These are phyloP conservation scores for Pisolithus thermaeus DNA, from an alignment of 1,284 basidiomycete species.

Conservation along the genomic window DNA sequence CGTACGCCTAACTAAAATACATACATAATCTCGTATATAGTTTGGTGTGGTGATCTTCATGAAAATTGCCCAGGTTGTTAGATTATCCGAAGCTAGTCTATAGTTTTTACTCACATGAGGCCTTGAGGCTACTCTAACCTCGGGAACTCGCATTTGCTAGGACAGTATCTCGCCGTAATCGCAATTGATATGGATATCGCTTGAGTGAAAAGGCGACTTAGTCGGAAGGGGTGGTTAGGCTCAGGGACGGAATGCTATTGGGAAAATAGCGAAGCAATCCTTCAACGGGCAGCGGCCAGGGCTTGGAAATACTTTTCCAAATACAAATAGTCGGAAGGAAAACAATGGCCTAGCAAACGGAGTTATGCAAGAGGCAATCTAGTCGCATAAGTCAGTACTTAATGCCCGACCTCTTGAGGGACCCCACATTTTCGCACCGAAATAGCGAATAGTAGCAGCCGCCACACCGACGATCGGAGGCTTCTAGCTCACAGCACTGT, in stretches of 20 bases:
- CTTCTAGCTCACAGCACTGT: too few relatives aligned
- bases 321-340: too few relatives aligned
- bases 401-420: too few relatives aligned
- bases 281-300: too few relatives aligned
- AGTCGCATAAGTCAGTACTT: too few relatives aligned
- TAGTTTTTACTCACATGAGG: not conserved
- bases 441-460: too few relatives aligned
- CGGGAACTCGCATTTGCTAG: not conserved
- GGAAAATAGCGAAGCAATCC: not conserved
- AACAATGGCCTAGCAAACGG: too few relatives aligned
- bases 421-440: too few relatives aligned
- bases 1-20: not conserved
- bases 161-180: not conserved
- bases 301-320: too few relatives aligned
- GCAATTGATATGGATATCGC: too few relatives aligned
- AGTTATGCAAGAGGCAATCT: too few relatives aligned
- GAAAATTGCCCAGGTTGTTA: not conserved
- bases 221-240: not conserved
- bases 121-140: not conserved
- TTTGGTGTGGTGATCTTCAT: not conserved
- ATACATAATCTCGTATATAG: not conserved
- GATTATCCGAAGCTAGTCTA: not conserved
- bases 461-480: too few relatives aligned
- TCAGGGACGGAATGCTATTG: not conserved
- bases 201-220: not conserved